These are phyloP conservation scores for Rubroboletus satanas DNA, from an alignment of 768 basidiomycete species.

Conservation along the genomic window DNA sequence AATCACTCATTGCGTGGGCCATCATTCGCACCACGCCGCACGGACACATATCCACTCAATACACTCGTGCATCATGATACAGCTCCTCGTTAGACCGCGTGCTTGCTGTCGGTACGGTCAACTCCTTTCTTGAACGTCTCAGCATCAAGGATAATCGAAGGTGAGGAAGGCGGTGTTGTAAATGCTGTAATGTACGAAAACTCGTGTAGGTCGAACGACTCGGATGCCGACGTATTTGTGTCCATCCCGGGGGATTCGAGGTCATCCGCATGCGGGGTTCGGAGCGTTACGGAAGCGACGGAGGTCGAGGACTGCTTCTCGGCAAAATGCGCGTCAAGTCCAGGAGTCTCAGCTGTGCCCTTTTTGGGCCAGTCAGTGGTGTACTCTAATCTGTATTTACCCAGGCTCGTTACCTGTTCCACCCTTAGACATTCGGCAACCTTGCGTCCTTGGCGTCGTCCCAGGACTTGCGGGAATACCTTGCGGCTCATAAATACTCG, in stretches of 20 bases:
- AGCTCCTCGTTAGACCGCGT: slow-evolving; percentile 10
- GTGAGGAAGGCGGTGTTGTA: slow-evolving; percentile 30
- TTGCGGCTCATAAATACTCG: slow-evolving; percentile 3
- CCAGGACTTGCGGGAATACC: slow-evolving; percentile 13
- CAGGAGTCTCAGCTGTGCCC: neutral
- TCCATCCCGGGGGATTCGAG: slow-evolving; percentile 13
- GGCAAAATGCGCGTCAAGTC: neutral
- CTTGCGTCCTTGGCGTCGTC: slow-evolving; percentile 19
- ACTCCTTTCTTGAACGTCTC: slow-evolving; percentile 11
- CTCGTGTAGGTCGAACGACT: slow-evolving; percentile 27
- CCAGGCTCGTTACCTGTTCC: slow-evolving; percentile 10
- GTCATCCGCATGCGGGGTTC: neutral
- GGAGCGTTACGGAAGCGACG: slow-evolving; percentile 11
- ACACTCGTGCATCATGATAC: slow-evolving; percentile 2
- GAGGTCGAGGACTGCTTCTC: slow-evolving; percentile 4
- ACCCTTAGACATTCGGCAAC: slow-evolving; percentile 11
- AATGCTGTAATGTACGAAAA: slow-evolving; percentile 31
- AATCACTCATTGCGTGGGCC: neutral
- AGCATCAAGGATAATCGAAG: slow-evolving; percentile 13
- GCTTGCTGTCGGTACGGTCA: slow-evolving; percentile 5
- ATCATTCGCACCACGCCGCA: slow-evolving; percentile 1
- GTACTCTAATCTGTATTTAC: neutral
- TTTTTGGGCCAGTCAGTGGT: slow-evolving; percentile 4
- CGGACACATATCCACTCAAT: slow-evolving; percentile 12
- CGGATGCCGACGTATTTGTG: slow-evolving; percentile 9